Evolutionary conservation across 805 yeast species (phyloP).

Genomic region (Dipodascus albidus): DNA sequence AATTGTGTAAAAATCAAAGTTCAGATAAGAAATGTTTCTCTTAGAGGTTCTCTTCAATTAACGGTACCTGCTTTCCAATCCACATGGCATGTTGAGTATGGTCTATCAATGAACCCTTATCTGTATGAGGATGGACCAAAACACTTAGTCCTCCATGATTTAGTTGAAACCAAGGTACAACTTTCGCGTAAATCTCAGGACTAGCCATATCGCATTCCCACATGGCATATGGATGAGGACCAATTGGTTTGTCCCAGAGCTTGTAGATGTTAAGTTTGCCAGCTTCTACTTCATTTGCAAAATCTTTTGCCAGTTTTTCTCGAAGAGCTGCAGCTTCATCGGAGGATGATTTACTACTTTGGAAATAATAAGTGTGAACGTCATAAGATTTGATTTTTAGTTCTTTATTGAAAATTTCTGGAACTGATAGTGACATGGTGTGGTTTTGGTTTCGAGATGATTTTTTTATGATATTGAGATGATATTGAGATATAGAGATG

Average conservation of each 20-base stretch:
- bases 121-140: slow-evolving; percentile 41
- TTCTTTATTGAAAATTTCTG: background rate
- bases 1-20: no score
- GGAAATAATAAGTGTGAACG: slow-evolving; percentile 43
- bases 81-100: slow-evolving; percentile 47
- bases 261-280: slow-evolving; percentile 35
- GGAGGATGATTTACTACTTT: slow-evolving; percentile 26
- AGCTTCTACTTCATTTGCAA: slow-evolving; percentile 29
- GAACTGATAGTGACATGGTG: background rate
- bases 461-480: no score
- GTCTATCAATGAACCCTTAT: slow-evolving; percentile 30
- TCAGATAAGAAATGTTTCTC: background rate
- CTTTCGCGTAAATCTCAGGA: slow-evolving; percentile 33
- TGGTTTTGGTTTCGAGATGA: no score
- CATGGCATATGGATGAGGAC: slow-evolving; percentile 51
- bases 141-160: slow-evolving; percentile 43
- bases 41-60: slow-evolving; percentile 13
- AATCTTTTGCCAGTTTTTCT: slow-evolving; percentile 30
- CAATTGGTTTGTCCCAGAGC: slow-evolving; percentile 38
- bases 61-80: slow-evolving; percentile 36
- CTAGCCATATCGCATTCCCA: slow-evolving; percentile 43
- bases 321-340: slow-evolving; percentile 29
- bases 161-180: slow-evolving; percentile 41
- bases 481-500: no score
- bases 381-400: slow-evolving; percentile 33